Base-by-base conservation (phyloP, 192 early-diverging fungal species). In the Pecoramyces ruminantium region DNA sequence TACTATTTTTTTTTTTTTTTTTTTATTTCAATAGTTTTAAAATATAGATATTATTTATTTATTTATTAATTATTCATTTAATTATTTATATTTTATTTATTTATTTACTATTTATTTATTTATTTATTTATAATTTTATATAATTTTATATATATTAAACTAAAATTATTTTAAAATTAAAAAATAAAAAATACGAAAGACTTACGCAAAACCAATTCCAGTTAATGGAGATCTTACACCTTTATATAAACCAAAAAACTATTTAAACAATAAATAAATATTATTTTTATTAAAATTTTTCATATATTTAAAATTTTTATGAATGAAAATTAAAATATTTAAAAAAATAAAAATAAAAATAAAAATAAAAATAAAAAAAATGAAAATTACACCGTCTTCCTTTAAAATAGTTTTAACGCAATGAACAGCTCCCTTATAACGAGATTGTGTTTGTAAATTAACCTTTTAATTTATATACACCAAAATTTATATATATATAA, bases 191-290 rank as follows among this genome's bases (percentile, higher is more conserved):
- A 28, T 16, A 30, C 16, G 0, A 25, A 77, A 21, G 78, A 6
- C 86, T 67, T 85, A 93, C 92, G 91, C 92, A 27, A 93, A 86
- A 38, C 93, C 93, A 78, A 91, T 90, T 28, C 93, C 93, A 78
- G 89, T 85, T 82, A 93, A 82, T 11, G 93, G 93, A 4, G 92
- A 93, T 13, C 86, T 84, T 13, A 90, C 90, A 38, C 93, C 93
- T 82, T 90, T 92, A 83, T 92, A 93, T n/a, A 93, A 79, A 77
- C 89, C 92, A 78, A 81, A 78, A 77, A 87, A 81, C 91, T 93
- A 80, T n/a, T n/a, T n/a, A n/a, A n/a, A n/a, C n/a, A n/a, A n/a
- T n/a, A n/a, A n/a, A n/a, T n/a, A n/a, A n/a, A n/a, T n/a, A n/a
- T n/a, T n/a, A n/a, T n/a, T n/a, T n/a, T n/a, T n/a, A n/a, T n/a